Evolutionary conservation across 169 alveolate species (phyloP).

Genomic region (Plasmodium coatneyi): DNA sequence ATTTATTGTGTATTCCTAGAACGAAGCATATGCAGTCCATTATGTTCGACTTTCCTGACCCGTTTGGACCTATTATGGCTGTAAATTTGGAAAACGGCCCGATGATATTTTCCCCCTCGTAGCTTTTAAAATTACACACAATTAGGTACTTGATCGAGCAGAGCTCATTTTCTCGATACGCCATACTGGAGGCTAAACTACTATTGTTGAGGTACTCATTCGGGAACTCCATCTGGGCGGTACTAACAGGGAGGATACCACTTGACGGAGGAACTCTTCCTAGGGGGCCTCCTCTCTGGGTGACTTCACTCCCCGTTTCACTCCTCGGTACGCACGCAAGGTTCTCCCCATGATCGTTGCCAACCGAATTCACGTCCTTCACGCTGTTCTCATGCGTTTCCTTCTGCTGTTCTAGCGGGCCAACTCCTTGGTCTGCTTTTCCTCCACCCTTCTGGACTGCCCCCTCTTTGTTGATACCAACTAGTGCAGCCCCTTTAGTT

Average conservation of each 20-base stretch:
- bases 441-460: neutral
- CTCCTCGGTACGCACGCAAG: neutral
- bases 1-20: conserved; percentile 89
- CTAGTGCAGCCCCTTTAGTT: neutral
- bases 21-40: conserved; percentile 91
- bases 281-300: neutral
- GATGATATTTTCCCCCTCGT: conserved; percentile 90
- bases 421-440: neutral
- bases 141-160: conserved; percentile 74
- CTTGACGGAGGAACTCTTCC: neutral
- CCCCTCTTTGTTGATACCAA: neutral
- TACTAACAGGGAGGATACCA: neutral
- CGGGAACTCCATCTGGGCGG: neutral
- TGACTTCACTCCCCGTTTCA: neutral
- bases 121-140: conserved; percentile 92
- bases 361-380: neutral
- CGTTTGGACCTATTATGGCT: conserved; percentile 94
- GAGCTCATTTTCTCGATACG: conserved; percentile 12
- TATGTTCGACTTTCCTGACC: conserved; percentile 93
- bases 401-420: neutral
- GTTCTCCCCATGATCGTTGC: neutral
- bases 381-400: neutral
- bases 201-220: conserved; percentile 28
- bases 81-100: conserved; percentile 92
- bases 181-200: neutral